A percentile compares a stretch with the other conserved stretches of the same genome.
Conservation (phyloP, 2,329 filamentous ascomycete species). For the Apiospora hydei region DNA sequence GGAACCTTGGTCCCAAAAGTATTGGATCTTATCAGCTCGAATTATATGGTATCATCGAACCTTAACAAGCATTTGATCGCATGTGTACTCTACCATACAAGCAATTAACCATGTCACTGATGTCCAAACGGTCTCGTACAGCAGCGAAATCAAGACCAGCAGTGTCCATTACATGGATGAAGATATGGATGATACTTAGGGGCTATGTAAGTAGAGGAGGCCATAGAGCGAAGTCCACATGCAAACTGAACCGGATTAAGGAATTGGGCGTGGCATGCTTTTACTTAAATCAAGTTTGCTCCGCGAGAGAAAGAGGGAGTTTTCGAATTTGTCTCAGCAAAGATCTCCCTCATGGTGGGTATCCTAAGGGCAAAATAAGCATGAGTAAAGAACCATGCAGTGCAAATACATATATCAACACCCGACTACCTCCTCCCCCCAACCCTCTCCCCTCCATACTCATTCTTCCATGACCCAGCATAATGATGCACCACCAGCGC, state of each 20-base stretch:
- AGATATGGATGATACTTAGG: background rate
- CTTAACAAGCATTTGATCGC: too few relatives aligned
- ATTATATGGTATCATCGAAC: too few relatives aligned
- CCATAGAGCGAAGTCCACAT: too few relatives aligned
- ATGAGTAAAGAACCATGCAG: background rate
- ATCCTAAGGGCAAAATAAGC: background rate
- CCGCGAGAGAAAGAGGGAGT: background rate
- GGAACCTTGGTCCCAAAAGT: too few relatives aligned
- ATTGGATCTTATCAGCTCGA: too few relatives aligned
- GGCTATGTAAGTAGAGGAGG: too few relatives aligned
- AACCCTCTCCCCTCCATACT: constrained; percentile 23
- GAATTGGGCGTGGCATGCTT: too few relatives aligned
- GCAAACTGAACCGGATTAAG: too few relatives aligned
- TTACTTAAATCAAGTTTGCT: too few relatives aligned
- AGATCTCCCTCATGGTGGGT: background rate
- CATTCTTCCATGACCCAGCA: constrained; percentile 29
- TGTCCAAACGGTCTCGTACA: too few relatives aligned
- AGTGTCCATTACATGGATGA: background rate
- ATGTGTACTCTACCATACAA: too few relatives aligned
- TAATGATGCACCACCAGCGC: constrained; percentile 29
- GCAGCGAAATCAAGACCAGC: background rate
- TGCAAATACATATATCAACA: background rate
- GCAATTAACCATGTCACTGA: too few relatives aligned
- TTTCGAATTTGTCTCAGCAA: background rate
- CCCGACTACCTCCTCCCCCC: background rate